These are phyloP conservation scores for Phalaenopsis equestris DNA, from an alignment of 106 monocot genomes.

Conservation along the genomic window DNA sequence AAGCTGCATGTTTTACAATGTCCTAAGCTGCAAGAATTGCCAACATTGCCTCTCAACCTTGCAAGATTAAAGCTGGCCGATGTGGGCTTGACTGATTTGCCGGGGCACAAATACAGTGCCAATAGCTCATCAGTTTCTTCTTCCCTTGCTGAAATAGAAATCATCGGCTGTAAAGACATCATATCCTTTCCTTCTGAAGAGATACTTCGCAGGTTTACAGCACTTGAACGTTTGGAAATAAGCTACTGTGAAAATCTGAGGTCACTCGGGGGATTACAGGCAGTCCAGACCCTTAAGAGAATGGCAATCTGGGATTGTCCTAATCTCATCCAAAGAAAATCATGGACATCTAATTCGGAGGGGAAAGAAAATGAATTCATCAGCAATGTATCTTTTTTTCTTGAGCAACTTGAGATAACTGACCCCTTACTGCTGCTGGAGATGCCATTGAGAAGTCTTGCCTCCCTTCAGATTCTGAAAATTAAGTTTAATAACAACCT, in stretches of 20 bases:
- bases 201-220: neutral
- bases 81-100: conserved; percentile 6
- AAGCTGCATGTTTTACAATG: conserved; percentile 1
- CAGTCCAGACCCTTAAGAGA: conserved; percentile 4
- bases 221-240: conserved; percentile 7
- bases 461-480: neutral
- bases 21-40: neutral
- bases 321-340: neutral
- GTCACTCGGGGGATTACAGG: conserved; percentile 5
- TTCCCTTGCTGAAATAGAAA: conserved; percentile 7
- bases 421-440: conserved; percentile 5
- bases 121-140: neutral
- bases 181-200: conserved; percentile 4
- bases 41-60: conserved; percentile 1
- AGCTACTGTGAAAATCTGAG: conserved; percentile 7
- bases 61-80: conserved; percentile 2
- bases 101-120: neutral
- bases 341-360: neutral
- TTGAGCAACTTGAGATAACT: conserved; percentile 7
- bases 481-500: neutral
- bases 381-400: neutral
- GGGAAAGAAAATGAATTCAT: neutral
- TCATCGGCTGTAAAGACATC: conserved; percentile 2
- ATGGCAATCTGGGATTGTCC: conserved; percentile 7
- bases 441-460: conserved; percentile 4